These are phyloP conservation scores for Saturnispora mendoncae DNA, from an alignment of 805 yeast species.

Conservation along the genomic window DNA sequence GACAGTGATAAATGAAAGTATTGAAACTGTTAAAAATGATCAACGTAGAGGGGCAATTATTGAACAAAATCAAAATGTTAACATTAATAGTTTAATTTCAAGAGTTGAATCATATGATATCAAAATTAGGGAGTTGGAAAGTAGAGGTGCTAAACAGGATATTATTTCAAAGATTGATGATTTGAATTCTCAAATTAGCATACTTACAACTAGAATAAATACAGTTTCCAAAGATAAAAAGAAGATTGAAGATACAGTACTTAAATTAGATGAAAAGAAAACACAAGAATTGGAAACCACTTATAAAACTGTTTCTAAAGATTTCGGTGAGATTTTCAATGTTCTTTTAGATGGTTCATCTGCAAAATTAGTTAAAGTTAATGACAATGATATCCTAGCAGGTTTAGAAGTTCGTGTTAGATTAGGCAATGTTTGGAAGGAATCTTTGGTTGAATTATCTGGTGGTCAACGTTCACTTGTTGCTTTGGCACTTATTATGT, in stretches of 20 bases:
- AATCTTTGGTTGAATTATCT: constrained; percentile 84
- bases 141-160: constrained; percentile 68
- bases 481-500: constrained; percentile 86
- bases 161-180: constrained; percentile 88
- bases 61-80: constrained; percentile 53
- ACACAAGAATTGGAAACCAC: constrained; percentile 74
- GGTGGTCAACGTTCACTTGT: constrained; percentile 97
- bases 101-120: constrained; percentile 49
- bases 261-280: constrained; percentile 76
- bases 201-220: constrained; percentile 68
- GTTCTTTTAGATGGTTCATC: constrained; percentile 84
- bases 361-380: constrained; percentile 79
- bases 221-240: constrained; percentile 84
- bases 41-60: constrained; percentile 46
- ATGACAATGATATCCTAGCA: constrained; percentile 72
- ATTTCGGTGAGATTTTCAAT: constrained; percentile 83
- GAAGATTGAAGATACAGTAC: constrained; percentile 82
- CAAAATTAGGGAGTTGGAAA: constrained; percentile 58
- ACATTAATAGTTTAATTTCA: constrained; percentile 53
- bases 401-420: constrained; percentile 89
- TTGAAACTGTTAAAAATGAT: constrained; percentile 55
- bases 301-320: constrained; percentile 77
- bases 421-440: constrained; percentile 92
- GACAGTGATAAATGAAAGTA: constrained; percentile 4
- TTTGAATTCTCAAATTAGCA: constrained; percentile 77